These are phyloP conservation scores for Nicotiana attenuata DNA, from an alignment of 257 asterid species.

Conservation along the genomic window DNA sequence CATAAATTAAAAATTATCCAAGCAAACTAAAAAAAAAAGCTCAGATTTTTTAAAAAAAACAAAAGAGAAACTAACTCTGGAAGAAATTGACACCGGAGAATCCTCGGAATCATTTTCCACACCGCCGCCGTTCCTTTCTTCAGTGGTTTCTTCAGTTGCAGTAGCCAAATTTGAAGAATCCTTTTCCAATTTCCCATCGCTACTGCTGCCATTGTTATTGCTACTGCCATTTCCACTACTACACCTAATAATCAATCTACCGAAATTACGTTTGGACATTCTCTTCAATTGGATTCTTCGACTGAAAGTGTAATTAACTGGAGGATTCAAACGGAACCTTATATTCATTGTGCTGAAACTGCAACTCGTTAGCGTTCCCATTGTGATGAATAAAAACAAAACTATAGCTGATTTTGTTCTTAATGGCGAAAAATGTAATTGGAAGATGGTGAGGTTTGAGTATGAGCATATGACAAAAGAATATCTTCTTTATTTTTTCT, in stretches of 20 bases:
- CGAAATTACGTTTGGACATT: constrained; percentile 22
- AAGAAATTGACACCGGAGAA: constrained; percentile 41
- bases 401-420: not conserved
- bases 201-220: constrained; percentile 4
- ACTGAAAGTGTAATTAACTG: constrained; percentile 14
- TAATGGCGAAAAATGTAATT: not conserved
- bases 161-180: constrained; percentile 57
- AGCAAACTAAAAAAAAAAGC: not conserved
- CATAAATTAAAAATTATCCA: not conserved
- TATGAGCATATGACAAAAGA: not conserved
- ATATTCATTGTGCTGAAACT: constrained; percentile 26
- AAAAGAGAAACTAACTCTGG: constrained; percentile 34
- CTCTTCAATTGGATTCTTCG: constrained; percentile 28
- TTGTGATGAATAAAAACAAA: constrained; percentile 5
- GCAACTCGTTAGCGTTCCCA: constrained; percentile 57
- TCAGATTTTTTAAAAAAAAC: not conserved
- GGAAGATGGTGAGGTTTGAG: not conserved
- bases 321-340: constrained; percentile 28
- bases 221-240: constrained; percentile 26
- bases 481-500: not conserved
- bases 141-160: constrained; percentile 27
- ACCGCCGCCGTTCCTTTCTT: constrained; percentile 23
- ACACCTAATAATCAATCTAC: constrained; percentile 42
- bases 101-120: constrained; percentile 29
- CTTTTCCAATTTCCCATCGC: constrained; percentile 44